These are phyloP conservation scores for Saccharomycopsis lassenensis DNA, from an alignment of 805 yeast species.

Conservation along the genomic window DNA sequence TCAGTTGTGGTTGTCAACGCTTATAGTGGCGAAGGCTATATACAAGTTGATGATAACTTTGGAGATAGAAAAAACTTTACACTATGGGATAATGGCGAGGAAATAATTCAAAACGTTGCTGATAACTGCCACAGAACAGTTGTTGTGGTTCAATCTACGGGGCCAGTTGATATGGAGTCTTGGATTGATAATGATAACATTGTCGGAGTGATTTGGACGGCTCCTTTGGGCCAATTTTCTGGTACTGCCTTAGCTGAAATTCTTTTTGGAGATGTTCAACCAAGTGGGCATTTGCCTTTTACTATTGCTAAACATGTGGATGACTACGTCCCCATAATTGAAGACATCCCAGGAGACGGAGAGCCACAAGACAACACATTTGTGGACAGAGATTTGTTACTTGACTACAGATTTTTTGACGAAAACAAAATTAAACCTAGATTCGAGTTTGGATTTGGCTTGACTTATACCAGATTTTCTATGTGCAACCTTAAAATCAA, in stretches of 20 bases:
- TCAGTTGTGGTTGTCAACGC: constrained; percentile 45
- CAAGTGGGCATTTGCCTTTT: constrained; percentile 54
- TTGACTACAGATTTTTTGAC: constrained; percentile 50
- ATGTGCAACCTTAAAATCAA: constrained; percentile 24
- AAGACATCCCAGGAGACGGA: constrained; percentile 27
- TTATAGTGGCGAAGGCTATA: constrained; percentile 48
- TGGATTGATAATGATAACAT: constrained; percentile 47
- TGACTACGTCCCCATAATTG: constrained; percentile 38
- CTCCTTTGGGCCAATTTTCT: constrained; percentile 45
- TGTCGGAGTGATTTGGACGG: constrained; percentile 43
- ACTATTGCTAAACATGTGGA: constrained; percentile 43
- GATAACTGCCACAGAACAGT: constrained; percentile 41
- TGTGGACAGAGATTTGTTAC: constrained; percentile 24
- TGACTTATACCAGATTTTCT: constrained; percentile 17
- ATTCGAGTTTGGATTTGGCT: constrained; percentile 33
- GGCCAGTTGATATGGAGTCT: constrained; percentile 47
- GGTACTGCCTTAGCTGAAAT: constrained; percentile 51
- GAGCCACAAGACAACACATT: constrained; percentile 26
- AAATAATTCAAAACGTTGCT: constrained; percentile 38
- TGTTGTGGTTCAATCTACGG: constrained; percentile 50
- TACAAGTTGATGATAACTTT: constrained; percentile 44
- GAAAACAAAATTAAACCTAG: constrained; percentile 44
- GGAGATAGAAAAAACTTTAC: constrained; percentile 48
- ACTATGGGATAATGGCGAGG: constrained; percentile 49
- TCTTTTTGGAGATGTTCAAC: constrained; percentile 49